Evolutionary conservation across 441 rosid genomes (phyloP).

Genomic region (Aleurites moluccanus): DNA sequence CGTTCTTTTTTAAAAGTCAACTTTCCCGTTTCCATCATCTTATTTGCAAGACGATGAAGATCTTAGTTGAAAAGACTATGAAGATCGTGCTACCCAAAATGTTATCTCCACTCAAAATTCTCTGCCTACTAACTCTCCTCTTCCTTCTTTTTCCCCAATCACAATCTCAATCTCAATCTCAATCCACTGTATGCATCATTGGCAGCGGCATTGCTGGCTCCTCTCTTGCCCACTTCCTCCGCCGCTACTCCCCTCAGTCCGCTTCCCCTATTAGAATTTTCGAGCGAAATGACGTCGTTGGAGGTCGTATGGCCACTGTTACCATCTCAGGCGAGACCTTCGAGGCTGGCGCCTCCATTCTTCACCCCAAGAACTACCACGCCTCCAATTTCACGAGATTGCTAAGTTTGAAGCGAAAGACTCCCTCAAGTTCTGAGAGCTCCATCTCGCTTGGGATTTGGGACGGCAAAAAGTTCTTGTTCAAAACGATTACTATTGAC

Average conservation of each 20-base stretch:
- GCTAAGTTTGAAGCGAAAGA: conserved; percentile 44
- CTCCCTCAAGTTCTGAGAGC: conserved; percentile 50
- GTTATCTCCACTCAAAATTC: background rate
- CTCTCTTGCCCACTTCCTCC: conserved; percentile 84
- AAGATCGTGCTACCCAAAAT: background rate
- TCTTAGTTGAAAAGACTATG: too few species aligned
- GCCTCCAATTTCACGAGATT: conserved; percentile 56
- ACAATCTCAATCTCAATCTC: conserved; percentile 17
- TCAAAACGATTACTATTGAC: conserved; percentile 50
- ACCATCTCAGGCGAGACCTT: conserved; percentile 55
- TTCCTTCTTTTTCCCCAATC: conserved; percentile 27
- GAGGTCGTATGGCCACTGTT: conserved; percentile 88
- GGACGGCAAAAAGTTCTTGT: conserved; percentile 62
- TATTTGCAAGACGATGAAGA: too few species aligned
- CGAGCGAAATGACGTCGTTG: conserved; percentile 65
- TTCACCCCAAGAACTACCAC: conserved; percentile 81
- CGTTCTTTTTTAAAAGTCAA: too few species aligned
- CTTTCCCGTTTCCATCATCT: too few species aligned
- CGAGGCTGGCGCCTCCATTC: conserved; percentile 90
- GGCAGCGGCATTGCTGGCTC: conserved; percentile 90
- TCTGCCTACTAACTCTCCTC: conserved; percentile 18
- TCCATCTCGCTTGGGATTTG: conserved; percentile 65
- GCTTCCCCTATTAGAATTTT: conserved; percentile 49
- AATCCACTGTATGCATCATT: conserved; percentile 61
- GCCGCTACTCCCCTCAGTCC: conserved; percentile 43